A percentile compares a stretch with the other conserved stretches of the same genome.
These are phyloP conservation scores for Ceratocystis albifundus DNA, from an alignment of 2,329 filamentous ascomycete species.

Conservation along the genomic window DNA sequence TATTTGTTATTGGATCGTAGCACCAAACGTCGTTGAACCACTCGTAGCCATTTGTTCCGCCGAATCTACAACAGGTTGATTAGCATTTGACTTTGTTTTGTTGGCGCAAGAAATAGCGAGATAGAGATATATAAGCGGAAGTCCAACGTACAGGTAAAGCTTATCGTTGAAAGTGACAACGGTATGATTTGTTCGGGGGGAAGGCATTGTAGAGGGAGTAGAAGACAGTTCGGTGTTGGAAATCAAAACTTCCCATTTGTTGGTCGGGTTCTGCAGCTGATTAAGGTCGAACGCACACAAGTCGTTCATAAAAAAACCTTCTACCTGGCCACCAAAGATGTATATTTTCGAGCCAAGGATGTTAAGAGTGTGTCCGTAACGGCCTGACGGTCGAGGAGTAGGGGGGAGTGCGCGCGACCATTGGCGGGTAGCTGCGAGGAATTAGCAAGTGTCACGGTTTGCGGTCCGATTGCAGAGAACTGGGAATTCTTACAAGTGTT, in stretches of 20 bases:
- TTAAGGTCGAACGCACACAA: slow-evolving; percentile 91
- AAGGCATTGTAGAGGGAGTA: slow-evolving; percentile 51
- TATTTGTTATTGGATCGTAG: slow-evolving; percentile 72
- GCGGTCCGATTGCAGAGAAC: neutral
- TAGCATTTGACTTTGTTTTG: neutral
- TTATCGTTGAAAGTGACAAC: slow-evolving; percentile 86
- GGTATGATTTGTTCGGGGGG: slow-evolving; percentile 87
- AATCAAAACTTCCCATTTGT: slow-evolving; percentile 85
- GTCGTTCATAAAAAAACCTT: slow-evolving; percentile 97
- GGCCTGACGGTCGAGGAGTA: slow-evolving; percentile 71
- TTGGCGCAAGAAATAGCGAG: no score
- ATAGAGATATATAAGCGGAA: no score
- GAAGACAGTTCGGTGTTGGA: slow-evolving; percentile 32
- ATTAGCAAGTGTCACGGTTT: slow-evolving; percentile 13
- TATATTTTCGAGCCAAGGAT: slow-evolving; percentile 95
- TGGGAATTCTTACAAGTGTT: slow-evolving; percentile 70
- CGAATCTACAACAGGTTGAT: slow-evolving; percentile 51
- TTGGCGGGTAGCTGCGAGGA: slow-evolving; percentile 69
- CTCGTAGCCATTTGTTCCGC: slow-evolving; percentile 84
- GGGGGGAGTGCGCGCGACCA: slow-evolving; percentile 91
- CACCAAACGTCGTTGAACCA: slow-evolving; percentile 99
- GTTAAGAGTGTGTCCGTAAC: slow-evolving; percentile 93
- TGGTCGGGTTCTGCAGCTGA: slow-evolving; percentile 77
- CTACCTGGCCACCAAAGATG: slow-evolving; percentile 94
- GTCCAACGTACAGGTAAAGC: slow-evolving; percentile 65